phyloP scores from a whole-genome alignment of 352 stramenopile species.

The Globisporangium splendens region DNA sequence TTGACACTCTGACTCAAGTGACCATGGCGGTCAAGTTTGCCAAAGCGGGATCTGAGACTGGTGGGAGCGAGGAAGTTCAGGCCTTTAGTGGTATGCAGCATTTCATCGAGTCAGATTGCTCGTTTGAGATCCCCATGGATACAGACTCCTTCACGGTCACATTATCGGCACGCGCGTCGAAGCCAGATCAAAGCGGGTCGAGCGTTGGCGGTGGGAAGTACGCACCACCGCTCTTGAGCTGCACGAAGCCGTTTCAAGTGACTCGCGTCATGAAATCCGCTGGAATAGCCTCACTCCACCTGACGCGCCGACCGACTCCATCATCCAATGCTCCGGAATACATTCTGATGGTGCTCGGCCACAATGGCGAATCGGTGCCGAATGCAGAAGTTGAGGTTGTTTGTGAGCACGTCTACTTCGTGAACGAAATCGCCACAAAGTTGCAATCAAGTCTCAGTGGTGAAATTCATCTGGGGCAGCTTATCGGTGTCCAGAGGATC shows the following conservation, averaged over 20 bases:
- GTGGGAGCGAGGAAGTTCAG: conserved; percentile 18
- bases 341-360: conserved; percentile 31
- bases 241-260: conserved; percentile 7
- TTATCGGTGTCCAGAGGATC: conserved; percentile 21
- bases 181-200: conserved; percentile 15
- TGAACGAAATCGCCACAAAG: not conserved
- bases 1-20: conserved; percentile 16
- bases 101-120: conserved; percentile 16
- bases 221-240: not conserved
- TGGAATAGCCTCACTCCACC: conserved; percentile 33
- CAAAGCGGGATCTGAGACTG: not conserved
- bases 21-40: conserved; percentile 23
- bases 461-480: conserved; percentile 35
- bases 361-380: conserved; percentile 28
- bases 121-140: conserved; percentile 38
- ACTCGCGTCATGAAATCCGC: conserved; percentile 28
- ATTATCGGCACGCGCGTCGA: conserved; percentile 16
- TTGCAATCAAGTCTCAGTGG: conserved; percentile 31
- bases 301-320: conserved; percentile 6
- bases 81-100: conserved; percentile 22
- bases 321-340: conserved; percentile 19
- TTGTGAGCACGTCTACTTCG: not conserved
- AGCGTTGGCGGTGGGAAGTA: conserved; percentile 31
- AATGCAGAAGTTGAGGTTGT: not conserved
- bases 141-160: conserved; percentile 10